Conservation (phyloP, 2,329 filamentous ascomycete species). For the Davidsoniella virescens region DNA sequence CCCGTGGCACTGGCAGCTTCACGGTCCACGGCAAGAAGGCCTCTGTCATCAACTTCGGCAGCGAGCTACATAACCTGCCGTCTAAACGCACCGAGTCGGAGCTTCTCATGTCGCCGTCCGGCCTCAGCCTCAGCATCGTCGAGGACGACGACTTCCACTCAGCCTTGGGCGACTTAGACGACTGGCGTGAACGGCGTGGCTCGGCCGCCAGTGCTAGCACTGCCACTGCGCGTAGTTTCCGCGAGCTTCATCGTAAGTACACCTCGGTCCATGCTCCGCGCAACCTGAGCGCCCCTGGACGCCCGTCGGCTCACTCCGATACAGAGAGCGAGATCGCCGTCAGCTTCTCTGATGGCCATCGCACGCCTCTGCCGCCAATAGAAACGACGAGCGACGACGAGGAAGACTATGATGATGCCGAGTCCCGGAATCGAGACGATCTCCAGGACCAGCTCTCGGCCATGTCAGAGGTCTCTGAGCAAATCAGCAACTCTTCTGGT, state of each 20-base stretch:
- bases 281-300: conserved; percentile 21
- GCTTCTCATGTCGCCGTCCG: conserved; percentile 20
- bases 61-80: conserved; percentile 68
- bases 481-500: no score
- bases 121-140: conserved; percentile 17
- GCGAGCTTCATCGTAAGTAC: conserved; percentile 44
- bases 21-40: conserved; percentile 97
- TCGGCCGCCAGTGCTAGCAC: conserved; percentile 51
- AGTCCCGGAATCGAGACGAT: conserved; percentile 6
- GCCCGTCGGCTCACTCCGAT: conserved; percentile 33
- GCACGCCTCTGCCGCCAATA: conserved; percentile 38
- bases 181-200: conserved; percentile 35
- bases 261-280: conserved; percentile 35
- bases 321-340: conserved; percentile 44
- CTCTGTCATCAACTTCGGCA: conserved; percentile 87
- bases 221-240: conserved; percentile 48
- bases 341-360: conserved; percentile 42
- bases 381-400: conserved; percentile 21
- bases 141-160: conserved; percentile 37
- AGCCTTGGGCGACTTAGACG: conserved; percentile 28
- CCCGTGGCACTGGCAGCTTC: conserved; percentile 73
- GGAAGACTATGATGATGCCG: conserved; percentile 8
- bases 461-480: no score
- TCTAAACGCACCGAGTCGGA: conserved; percentile 38
- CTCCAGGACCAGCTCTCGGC: no score